A percentile compares a stretch with the other conserved stretches of the same genome.
Evolutionary conservation across 208 protist species (phyloP).

Genomic region (Leishmania aethiopica): DNA sequence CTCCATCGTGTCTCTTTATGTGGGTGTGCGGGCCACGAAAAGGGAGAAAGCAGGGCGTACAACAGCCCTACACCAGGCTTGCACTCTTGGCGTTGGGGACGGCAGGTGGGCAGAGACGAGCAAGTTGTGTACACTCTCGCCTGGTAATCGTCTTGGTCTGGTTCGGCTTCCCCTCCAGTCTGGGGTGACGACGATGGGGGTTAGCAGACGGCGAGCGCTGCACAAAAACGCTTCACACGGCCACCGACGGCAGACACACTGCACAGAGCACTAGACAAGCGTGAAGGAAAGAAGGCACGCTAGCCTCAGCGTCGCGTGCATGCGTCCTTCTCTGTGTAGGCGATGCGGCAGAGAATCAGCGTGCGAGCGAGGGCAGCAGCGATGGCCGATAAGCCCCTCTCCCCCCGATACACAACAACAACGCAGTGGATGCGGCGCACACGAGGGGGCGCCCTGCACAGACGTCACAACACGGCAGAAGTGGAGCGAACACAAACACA

Average conservation of each 20-base stretch:
- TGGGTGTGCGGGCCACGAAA: background rate
- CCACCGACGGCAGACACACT: no score
- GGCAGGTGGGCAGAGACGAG: no score
- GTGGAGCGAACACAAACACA: background rate
- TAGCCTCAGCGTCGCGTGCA: no score
- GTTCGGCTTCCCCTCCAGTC: no score
- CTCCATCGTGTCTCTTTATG: slow-evolving; percentile 5
- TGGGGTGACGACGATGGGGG: no score
- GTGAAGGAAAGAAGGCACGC: background rate
- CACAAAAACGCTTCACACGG: background rate
- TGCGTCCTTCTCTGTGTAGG: background rate
- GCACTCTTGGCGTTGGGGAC: background rate
- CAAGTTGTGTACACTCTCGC: no score
- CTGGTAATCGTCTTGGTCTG: no score
- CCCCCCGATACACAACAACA: background rate
- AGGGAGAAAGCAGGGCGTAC: background rate
- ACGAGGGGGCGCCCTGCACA: background rate
- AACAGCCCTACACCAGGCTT: no score
- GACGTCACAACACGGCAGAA: background rate
- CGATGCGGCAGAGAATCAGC: background rate
- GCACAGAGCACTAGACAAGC: background rate
- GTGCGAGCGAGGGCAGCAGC: background rate
- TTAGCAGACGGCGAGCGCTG: no score
- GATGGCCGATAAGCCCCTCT: background rate
- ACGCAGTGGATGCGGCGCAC: background rate